Conservation (phyloP, 2,329 filamentous ascomycete species). For the Fusarium lateritium region DNA sequence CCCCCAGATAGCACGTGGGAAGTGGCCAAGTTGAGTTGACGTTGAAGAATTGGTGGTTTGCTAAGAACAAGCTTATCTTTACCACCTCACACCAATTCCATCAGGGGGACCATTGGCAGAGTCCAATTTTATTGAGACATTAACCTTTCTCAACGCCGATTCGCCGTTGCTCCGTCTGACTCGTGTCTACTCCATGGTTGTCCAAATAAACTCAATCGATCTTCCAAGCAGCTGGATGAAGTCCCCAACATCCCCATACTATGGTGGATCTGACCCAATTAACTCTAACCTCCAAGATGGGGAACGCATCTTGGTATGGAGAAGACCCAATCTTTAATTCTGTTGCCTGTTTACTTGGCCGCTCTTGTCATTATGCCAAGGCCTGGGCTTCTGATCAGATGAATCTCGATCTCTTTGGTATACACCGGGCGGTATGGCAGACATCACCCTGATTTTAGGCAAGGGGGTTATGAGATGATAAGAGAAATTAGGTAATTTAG, state of each 20-base stretch:
- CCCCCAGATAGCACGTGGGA: neutral
- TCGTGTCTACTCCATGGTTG: too few relatives aligned
- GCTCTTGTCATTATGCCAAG: conserved; percentile 14
- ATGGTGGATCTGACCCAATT: conserved; percentile 17
- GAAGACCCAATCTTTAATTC: conserved; percentile 37
- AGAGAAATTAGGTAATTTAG: too few relatives aligned
- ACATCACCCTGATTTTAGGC: too few relatives aligned
- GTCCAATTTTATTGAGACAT: too few relatives aligned
- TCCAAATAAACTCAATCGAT: neutral
- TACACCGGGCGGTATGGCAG: too few relatives aligned
- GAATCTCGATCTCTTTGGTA: neutral
- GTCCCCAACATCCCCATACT: neutral
- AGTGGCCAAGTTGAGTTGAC: neutral
- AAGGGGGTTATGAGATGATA: too few relatives aligned
- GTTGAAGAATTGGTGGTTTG: neutral
- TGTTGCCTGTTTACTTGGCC: conserved; percentile 31
- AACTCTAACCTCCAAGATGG: conserved; percentile 7
- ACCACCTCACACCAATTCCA: neutral
- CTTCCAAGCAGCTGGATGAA: neutral
- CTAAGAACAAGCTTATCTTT: conserved; percentile 4
- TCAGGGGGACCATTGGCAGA: neutral
- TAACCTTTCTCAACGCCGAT: too few relatives aligned
- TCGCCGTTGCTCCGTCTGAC: too few relatives aligned
- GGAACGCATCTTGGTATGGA: conserved; percentile 17
- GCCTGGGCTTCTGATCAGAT: conserved; percentile 2